Base-by-base conservation (phyloP, 208 protist genomes). In the Trypanosoma brucei region DNA sequence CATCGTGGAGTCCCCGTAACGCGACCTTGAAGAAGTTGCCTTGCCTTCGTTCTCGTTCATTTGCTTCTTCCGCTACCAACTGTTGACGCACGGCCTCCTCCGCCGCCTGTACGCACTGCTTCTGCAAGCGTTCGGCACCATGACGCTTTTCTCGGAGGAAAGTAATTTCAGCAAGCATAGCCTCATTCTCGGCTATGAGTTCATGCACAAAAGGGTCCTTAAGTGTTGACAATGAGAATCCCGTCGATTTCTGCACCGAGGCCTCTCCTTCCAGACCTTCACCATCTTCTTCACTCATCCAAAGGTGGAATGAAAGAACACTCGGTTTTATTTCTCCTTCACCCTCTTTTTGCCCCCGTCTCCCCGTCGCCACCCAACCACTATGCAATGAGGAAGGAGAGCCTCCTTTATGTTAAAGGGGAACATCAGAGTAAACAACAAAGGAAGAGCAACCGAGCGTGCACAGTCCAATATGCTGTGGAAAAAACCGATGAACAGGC, bases 141-240 rank as follows among this genome's bases (percentile, higher is more conserved):
- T 38, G 42, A 14, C 57, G 45, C 39, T 55, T 1, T 2, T 7
- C 35, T 6, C 75, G 77, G 7, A 81, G 72, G 37, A n/a, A 57
- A 2, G 46, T 55, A 11, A 85, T 59, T 54, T 80, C 78, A 40
- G 52, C 42, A 8, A 86, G 55, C 75, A 86, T 78, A 14, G 37
- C 34, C 67, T 86, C 83, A 42, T 80, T 83, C 64, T 86, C 79
- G 0, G 65, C 38, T 1, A 90, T 65, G 8, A 90, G 55, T 13
- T 84, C 83, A 1, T 69, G 73, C 2, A 89, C 76, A 35, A 86
- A 53, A 2, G 79, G 57, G 40, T 76, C 59, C 4, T 53, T 9
- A 42, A 84, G 56, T 6, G 75, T 33, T n/a, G 52, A 48, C 22
- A 33, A 31, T 49, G 13, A 2, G 39, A 60, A 55, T 11, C 36